A percentile compares a stretch with the other conserved stretches of the same genome.
phyloP scores from a whole-genome alignment of 176 grass and related monocot species.

The Themeda triandra region DNA sequence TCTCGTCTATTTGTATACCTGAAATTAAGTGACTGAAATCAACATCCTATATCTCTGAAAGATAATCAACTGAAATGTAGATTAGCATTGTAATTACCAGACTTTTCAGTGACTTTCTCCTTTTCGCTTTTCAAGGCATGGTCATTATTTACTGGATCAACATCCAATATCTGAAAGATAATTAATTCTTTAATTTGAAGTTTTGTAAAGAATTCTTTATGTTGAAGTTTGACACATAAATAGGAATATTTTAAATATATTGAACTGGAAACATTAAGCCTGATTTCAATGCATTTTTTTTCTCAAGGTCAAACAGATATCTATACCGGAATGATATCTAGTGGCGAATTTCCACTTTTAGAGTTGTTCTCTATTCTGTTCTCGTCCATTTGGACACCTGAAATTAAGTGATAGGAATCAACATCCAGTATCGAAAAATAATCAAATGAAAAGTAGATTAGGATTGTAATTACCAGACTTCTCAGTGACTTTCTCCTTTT shows the following conservation, averaged over 20 bases:
- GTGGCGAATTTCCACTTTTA: not conserved
- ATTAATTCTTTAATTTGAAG: not conserved
- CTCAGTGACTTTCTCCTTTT: no score
- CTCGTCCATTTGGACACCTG: slow-evolving; percentile 28
- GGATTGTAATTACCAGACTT: no score
- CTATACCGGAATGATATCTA: not conserved
- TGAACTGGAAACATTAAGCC: not conserved
- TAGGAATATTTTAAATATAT: not conserved
- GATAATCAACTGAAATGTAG: not conserved
- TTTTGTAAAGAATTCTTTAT: no score
- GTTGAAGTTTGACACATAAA: not conserved
- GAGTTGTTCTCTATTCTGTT: not conserved
- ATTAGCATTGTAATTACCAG: not conserved
- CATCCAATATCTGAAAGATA: not conserved
- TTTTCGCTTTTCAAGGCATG: not conserved
- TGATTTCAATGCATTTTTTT: not conserved
- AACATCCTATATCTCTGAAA: no score
- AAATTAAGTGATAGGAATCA: not conserved
- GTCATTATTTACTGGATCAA: not conserved
- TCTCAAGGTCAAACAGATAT: slow-evolving; percentile 5
- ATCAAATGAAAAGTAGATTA: no score
- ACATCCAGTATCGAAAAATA: no score
- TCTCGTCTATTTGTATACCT: no score
- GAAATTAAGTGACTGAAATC: no score
- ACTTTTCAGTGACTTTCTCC: not conserved